Evolutionary conservation across 768 basidiomycete species (phyloP).

Genomic region (Wakefieldia striispora): DNA sequence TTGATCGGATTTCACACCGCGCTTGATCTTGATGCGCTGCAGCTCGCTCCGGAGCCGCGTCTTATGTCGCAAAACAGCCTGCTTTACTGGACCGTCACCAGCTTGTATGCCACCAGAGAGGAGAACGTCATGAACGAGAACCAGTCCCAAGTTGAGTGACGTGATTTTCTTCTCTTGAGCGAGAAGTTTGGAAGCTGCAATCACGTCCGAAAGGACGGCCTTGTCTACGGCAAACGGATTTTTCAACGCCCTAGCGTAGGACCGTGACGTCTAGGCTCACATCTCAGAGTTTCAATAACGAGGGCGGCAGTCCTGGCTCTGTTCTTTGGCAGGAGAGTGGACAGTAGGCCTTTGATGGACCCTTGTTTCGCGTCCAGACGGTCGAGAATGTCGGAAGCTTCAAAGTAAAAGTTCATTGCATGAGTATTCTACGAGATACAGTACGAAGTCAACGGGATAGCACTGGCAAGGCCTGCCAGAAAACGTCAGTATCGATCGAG

Average conservation of each 20-base stretch:
- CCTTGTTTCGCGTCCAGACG: conserved; percentile 85
- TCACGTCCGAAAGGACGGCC: conserved; percentile 66
- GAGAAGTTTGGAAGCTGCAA: conserved; percentile 63
- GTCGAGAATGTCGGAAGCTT: conserved; percentile 80
- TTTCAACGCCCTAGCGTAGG: conserved; percentile 6
- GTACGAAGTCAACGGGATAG: too few species aligned
- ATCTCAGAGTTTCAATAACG: conserved; percentile 94
- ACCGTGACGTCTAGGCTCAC: conserved; percentile 45
- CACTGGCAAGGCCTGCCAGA: too few species aligned
- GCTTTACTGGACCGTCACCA: conserved; percentile 86
- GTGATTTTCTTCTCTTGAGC: conserved; percentile 74
- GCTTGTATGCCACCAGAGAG: conserved; percentile 85
- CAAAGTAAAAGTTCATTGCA: conserved; percentile 94
- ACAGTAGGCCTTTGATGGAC: conserved; percentile 85
- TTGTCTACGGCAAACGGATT: conserved; percentile 54
- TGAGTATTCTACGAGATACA: conserved; percentile 29
- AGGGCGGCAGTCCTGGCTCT: conserved; percentile 80
- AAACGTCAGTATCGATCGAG: conserved; percentile 29
- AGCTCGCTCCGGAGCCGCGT: conserved; percentile 86
- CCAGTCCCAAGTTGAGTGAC: conserved; percentile 72
- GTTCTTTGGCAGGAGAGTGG: conserved; percentile 67
- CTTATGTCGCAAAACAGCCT: conserved; percentile 84
- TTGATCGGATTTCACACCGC: conserved; percentile 59
- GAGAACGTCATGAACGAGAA: conserved; percentile 89
- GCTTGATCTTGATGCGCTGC: conserved; percentile 76